Conservation (phyloP, 805 yeast genomes). For the Candida tallmaniae region DNA sequence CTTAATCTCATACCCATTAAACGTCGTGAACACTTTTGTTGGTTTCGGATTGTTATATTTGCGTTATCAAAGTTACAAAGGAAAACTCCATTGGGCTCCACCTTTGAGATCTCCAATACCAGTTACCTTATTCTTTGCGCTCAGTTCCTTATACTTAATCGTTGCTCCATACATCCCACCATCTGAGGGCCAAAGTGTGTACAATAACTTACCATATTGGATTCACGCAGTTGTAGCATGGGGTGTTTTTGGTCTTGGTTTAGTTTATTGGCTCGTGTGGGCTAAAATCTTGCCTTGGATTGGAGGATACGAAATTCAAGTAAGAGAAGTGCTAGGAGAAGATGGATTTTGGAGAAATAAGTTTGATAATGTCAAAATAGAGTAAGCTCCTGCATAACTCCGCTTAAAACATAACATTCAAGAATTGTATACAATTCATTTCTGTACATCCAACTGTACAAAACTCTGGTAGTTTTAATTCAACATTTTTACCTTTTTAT, state of each 20-base stretch:
- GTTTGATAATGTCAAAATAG: constrained; percentile 17
- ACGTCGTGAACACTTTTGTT: constrained; percentile 65
- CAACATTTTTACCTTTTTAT: too few relatives aligned
- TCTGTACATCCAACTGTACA: neutral
- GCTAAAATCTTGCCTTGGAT: constrained; percentile 50
- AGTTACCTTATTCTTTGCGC: constrained; percentile 58
- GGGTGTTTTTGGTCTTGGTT: constrained; percentile 67
- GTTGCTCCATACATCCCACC: constrained; percentile 83
- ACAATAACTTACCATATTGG: constrained; percentile 69
- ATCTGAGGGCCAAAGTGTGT: constrained; percentile 58
- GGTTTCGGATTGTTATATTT: constrained; percentile 60
- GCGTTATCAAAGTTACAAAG: constrained; percentile 47
- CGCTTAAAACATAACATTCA: neutral
- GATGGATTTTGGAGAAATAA: constrained; percentile 74
- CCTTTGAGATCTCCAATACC: constrained; percentile 63
- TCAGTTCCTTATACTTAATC: constrained; percentile 63
- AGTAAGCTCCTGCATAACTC: too few relatives aligned
- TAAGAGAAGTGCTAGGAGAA: constrained; percentile 52
- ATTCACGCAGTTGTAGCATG: constrained; percentile 79
- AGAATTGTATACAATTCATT: too few relatives aligned
- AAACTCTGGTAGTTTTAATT: neutral
- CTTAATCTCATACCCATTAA: constrained; percentile 76
- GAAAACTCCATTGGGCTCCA: constrained; percentile 60
- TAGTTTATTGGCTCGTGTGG: constrained; percentile 65
- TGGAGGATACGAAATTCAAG: constrained; percentile 49